Conservation (phyloP, 306 rosid species). For the Quercus dentata region DNA sequence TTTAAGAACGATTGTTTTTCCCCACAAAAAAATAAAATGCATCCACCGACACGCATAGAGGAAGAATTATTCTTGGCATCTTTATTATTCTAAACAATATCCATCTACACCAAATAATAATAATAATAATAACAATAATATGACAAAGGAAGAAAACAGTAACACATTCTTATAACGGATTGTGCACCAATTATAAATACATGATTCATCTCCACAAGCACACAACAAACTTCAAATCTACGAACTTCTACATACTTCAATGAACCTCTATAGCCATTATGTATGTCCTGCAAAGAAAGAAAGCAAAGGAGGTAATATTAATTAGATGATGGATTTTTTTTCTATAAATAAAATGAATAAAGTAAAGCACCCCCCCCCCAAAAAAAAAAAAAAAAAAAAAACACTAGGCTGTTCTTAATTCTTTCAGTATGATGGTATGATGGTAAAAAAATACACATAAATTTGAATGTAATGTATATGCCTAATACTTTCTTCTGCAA, state of each 20-base stretch:
- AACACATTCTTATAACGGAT: too few relatives aligned
- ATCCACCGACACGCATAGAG: too few relatives aligned
- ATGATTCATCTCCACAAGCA: neutral
- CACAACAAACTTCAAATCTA: neutral
- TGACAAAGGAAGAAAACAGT: too few relatives aligned
- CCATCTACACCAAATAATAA: too few relatives aligned
- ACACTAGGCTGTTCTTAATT: too few relatives aligned
- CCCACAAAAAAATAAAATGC: too few relatives aligned
- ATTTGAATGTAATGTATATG: neutral
- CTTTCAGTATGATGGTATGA: too few relatives aligned
- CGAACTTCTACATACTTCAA: neutral
- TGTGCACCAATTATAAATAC: too few relatives aligned
- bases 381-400: too few relatives aligned
- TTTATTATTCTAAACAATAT: neutral
- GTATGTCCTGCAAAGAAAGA: neutral
- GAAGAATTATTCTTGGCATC: neutral
- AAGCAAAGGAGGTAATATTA: neutral
- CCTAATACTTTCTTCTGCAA: neutral
- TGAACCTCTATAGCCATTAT: neutral
- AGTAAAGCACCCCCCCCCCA: neutral
- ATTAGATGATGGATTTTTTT: neutral
- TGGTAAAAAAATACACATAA: too few relatives aligned
- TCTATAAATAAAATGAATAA: neutral
- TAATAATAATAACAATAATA: too few relatives aligned
- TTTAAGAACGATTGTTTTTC: too few relatives aligned